These are phyloP conservation scores for Hypoxylon sp. DNA, from an alignment of 2,329 filamentous ascomycete species.

Conservation along the genomic window DNA sequence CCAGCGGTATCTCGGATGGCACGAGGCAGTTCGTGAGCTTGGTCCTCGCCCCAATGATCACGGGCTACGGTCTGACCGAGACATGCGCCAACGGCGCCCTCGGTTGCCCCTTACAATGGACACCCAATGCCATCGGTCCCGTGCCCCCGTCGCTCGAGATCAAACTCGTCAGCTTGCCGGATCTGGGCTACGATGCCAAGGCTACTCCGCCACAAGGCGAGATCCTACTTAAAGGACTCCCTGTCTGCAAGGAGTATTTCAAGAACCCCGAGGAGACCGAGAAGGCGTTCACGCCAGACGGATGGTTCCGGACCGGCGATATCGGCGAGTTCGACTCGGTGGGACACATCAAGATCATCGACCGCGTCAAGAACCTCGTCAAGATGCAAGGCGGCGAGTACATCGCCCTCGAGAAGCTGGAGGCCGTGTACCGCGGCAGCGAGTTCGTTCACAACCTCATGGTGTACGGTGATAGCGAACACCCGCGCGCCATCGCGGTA, in stretches of 20 bases:
- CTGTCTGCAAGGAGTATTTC: slow-evolving; percentile 84
- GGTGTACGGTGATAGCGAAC: slow-evolving; percentile 82
- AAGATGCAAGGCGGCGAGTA: slow-evolving; percentile 97
- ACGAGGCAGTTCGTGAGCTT: slow-evolving; percentile 93
- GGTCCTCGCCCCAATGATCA: slow-evolving; percentile 93
- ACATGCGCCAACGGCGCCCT: slow-evolving; percentile 88
- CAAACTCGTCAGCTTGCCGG: slow-evolving; percentile 91
- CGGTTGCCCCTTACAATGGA: slow-evolving; percentile 88
- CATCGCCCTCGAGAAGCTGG: slow-evolving; percentile 95
- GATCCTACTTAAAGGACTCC: slow-evolving; percentile 86
- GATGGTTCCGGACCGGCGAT: slow-evolving; percentile 98
- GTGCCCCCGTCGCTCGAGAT: slow-evolving; percentile 84
- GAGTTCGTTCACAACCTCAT: slow-evolving; percentile 89
- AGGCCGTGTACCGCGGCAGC: slow-evolving; percentile 87
- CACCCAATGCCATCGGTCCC: slow-evolving; percentile 81
- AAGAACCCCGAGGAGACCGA: slow-evolving; percentile 88
- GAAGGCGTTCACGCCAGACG: slow-evolving; percentile 83
- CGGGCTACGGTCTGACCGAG: slow-evolving; percentile 94
- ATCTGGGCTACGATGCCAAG: slow-evolving; percentile 86
- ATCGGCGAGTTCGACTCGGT: slow-evolving; percentile 89
- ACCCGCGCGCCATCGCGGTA: slow-evolving; percentile 85
- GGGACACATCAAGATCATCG: slow-evolving; percentile 89
- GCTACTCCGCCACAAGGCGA: slow-evolving; percentile 89
- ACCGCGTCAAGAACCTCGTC: slow-evolving; percentile 98
- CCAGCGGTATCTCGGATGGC: slow-evolving; percentile 88